These are phyloP conservation scores for Amanita fuliginea DNA, from an alignment of 768 basidiomycete genomes.

Conservation along the genomic window DNA sequence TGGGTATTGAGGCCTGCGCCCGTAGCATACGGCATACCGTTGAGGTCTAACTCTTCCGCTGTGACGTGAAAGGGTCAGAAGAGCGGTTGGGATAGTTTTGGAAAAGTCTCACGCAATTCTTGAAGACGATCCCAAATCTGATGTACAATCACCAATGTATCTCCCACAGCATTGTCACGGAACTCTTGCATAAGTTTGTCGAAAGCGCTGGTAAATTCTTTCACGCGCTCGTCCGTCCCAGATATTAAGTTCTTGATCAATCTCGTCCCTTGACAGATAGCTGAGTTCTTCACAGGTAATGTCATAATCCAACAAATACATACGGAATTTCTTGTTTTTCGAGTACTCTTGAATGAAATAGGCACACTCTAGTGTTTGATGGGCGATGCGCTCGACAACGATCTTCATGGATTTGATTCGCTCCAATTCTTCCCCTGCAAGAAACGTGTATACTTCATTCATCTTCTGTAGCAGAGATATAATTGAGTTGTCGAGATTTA, in stretches of 20 bases:
- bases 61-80: neutral
- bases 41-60: neutral
- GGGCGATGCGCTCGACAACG: neutral
- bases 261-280: neutral
- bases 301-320: neutral
- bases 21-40: neutral
- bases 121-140: neutral
- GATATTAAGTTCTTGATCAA: neutral
- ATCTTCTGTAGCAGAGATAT: neutral
- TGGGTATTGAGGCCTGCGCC: neutral
- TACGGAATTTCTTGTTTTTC: neutral
- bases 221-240: neutral
- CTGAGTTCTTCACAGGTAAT: neutral
- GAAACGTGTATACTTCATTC: neutral
- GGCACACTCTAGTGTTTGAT: neutral
- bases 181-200: neutral
- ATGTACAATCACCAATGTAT: neutral
- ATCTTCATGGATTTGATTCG: neutral
- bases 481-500: neutral
- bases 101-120: neutral
- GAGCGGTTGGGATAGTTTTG: neutral
- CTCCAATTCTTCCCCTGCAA: neutral
- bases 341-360: neutral
- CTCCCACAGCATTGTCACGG: neutral
- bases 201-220: neutral